These are phyloP conservation scores for Rhodamnia argentea DNA, from an alignment of 345 rosid species.

Conservation along the genomic window DNA sequence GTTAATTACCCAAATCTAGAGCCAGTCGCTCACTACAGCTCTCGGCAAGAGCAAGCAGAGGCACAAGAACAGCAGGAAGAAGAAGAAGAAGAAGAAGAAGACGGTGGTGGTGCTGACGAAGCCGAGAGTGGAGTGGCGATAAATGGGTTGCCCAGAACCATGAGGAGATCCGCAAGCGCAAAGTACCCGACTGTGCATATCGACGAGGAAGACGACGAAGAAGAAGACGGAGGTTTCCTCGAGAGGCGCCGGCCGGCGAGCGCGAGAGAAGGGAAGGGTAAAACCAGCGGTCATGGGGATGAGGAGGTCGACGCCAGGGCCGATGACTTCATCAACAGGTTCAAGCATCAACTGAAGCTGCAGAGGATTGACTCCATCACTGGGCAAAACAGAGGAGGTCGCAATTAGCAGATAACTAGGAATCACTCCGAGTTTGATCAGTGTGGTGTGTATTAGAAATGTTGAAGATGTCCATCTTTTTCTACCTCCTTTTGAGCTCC, in stretches of 20 bases:
- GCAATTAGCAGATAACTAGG: not conserved
- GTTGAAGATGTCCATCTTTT: not conserved
- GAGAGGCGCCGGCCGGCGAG: slow-evolving; percentile 4
- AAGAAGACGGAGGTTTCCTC: not conserved
- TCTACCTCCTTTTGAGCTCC: not conserved
- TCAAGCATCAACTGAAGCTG: slow-evolving; percentile 8
- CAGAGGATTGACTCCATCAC: slow-evolving; percentile 6
- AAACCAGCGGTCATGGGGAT: not conserved
- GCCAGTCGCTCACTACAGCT: not conserved
- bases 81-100: not conserved
- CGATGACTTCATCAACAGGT: slow-evolving; percentile 8
- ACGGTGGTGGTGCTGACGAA: not conserved
- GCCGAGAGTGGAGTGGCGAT: not conserved
- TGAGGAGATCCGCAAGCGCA: not conserved
- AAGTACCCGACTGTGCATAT: not conserved
- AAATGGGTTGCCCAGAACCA: not conserved
- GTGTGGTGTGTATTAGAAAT: not conserved
- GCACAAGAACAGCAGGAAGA: not conserved
- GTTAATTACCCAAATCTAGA: not conserved
- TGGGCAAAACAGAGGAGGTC: not conserved
- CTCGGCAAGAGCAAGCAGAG: not conserved
- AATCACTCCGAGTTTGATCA: not conserved
- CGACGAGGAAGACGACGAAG: not conserved
- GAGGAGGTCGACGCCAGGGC: slow-evolving; percentile 11
- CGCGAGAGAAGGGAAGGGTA: not conserved